Percentiles rank a stretch among this genome's conserved stretches.
phyloP scores from a whole-genome alignment of 2,329 filamentous ascomycete genomes.

The Juglanconis oblonga region DNA sequence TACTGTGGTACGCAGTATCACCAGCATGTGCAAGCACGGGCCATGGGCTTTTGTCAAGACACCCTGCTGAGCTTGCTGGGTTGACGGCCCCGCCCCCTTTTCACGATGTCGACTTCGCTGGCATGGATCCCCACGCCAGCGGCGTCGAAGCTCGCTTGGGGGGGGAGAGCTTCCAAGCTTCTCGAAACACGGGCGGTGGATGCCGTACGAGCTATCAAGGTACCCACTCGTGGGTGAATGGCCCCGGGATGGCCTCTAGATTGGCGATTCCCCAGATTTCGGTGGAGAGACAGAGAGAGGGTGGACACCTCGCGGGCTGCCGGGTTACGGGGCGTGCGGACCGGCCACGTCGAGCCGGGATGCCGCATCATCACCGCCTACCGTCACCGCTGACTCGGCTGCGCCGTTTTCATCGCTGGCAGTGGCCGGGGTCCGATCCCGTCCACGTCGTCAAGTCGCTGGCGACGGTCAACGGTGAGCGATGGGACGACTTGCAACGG shows the following conservation, averaged over 20 bases:
- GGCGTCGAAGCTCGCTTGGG: not conserved
- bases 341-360: not conserved
- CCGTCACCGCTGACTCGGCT: slow-evolving; percentile 8
- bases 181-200: not conserved
- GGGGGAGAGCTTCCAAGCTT: not conserved
- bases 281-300: not conserved
- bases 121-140: no score
- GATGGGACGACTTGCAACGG: not conserved
- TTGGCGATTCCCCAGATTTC: not conserved
- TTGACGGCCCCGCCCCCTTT: not conserved
- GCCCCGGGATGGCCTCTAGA: not conserved
- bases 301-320: not conserved
- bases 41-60: not conserved
- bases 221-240: not conserved
- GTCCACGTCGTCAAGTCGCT: slow-evolving; percentile 1
- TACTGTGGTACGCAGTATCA: no score
- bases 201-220: not conserved
- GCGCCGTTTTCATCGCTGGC: not conserved
- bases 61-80: not conserved
- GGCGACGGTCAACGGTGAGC: not conserved
- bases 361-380: not conserved
- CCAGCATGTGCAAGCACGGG: no score
- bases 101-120: not conserved
- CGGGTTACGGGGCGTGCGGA: not conserved
- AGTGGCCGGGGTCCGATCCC: not conserved